These are phyloP conservation scores for Pachysolen tannophilus DNA, from an alignment of 805 yeast genomes.

Conservation along the genomic window DNA sequence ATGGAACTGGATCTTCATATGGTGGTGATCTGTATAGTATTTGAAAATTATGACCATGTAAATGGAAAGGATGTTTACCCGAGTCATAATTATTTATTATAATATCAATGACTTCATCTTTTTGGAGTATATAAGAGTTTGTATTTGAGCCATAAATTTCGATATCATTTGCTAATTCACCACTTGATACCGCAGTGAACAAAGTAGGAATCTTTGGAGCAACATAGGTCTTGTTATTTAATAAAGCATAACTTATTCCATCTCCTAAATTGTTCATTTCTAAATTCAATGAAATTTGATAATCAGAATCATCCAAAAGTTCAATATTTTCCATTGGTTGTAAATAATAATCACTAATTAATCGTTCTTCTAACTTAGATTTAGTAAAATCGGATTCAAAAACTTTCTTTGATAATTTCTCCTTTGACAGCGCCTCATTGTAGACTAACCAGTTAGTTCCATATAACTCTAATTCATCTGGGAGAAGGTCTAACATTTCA, in stretches of 20 bases:
- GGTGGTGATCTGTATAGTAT: constrained; percentile 44
- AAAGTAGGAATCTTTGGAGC: constrained; percentile 68
- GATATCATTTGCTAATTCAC: constrained; percentile 44
- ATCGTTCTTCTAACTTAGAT: constrained; percentile 37
- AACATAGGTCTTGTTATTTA: constrained; percentile 57
- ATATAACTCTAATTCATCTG: constrained; percentile 45
- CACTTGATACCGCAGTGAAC: constrained; percentile 54
- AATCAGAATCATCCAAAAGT: constrained; percentile 53
- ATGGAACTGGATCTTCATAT: constrained; percentile 51
- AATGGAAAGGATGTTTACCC: constrained; percentile 73
- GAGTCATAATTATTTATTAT: constrained; percentile 75
- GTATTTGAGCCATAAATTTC: constrained; percentile 70
- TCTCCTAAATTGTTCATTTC: constrained; percentile 64
- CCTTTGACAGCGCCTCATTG: constrained; percentile 35
- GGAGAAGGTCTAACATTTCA: constrained; percentile 64
- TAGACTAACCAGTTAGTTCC: constrained; percentile 52
- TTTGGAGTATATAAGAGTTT: constrained; percentile 50
- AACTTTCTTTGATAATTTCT: constrained; percentile 62
- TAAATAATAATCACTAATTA: constrained; percentile 40
- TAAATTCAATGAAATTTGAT: constrained; percentile 48
- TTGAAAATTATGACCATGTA: constrained; percentile 71
- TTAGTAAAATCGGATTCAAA: no score
- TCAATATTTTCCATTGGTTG: constrained; percentile 30
- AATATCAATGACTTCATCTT: constrained; percentile 62
- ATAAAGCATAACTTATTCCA: constrained; percentile 72